Base-by-base conservation (phyloP, 2,329 filamentous ascomycete genomes). In the Claviceps sp. region DNA sequence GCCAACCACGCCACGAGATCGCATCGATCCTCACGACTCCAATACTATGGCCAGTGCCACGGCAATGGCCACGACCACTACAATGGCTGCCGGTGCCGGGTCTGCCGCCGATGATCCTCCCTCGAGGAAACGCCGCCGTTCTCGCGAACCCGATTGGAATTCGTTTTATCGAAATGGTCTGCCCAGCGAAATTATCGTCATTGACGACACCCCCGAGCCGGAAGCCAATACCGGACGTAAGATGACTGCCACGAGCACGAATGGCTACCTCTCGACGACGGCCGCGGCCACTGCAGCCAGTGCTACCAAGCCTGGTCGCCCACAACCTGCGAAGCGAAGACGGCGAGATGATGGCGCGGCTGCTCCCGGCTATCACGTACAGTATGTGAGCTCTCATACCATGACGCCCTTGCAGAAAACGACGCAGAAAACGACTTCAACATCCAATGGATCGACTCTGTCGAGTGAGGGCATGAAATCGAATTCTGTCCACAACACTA, bases 381-480 rank as follows among this genome's bases (percentile, higher is more conserved):
- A 66, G 58, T 79, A 80, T 43, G 86, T 83, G 66, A 68, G 64
- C 51, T 90, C 88, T 4, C 83, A 83, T 59, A 80, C 85, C 52
- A 80, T 85, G 61, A 85, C 85, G 29, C 83, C 86, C 49, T 79
- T 81, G 55, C 81, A 85, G 60, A 78, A 82, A 17, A 4, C 7
- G 9, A 44, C 14, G 22, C 42, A 26, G 76, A 34, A 34, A 34
- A 34, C 29, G 29, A 9, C 29, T 34, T 34, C 78, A 45, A 80
- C 80, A 14, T 78, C 79, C 14, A 82, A 79, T 50, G 80, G 78
- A 49, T 85, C 86, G 45, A 88, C 86, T 13, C 76, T 83, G 51
- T 94, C 88, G 4, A 93, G 85, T 58, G 88, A 91, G 66, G 81
- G 88, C 56, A 94, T 87, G 14, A 85, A 85, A 36, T 93, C 87